These are phyloP conservation scores for Rhodotorula sp. DNA, from an alignment of 1,284 basidiomycete genomes.

Conservation along the genomic window DNA sequence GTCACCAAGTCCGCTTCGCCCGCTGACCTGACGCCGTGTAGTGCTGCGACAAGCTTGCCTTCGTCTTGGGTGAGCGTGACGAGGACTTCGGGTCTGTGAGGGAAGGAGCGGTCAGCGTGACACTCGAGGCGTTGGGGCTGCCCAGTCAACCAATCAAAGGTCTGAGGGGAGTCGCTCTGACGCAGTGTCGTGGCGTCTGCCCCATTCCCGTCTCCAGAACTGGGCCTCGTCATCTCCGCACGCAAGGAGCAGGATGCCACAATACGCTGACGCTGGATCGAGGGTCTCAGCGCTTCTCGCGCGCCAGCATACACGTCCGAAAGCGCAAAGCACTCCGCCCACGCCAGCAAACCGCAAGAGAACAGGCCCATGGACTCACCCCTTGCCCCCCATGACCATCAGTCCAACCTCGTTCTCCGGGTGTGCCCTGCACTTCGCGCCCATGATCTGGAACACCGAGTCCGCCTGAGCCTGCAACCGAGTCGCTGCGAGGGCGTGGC, in stretches of 20 bases:
- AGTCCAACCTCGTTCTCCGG: conserved; percentile 96
- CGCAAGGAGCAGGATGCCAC: neutral
- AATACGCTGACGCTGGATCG: neutral
- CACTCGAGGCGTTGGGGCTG: neutral
- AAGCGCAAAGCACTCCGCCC: neutral
- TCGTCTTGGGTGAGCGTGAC: conserved; percentile 93
- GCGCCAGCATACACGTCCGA: neutral
- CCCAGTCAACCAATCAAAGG: too few relatives aligned
- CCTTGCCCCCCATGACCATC: conserved; percentile 90
- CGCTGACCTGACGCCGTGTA: conserved; percentile 66
- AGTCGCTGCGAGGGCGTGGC: conserved; percentile 28
- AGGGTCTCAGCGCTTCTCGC: neutral
- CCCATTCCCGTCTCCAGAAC: too few relatives aligned
- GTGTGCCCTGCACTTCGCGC: conserved; percentile 90
- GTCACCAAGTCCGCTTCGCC: conserved; percentile 82
- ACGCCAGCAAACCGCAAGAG: neutral
- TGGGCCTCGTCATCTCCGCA: conserved; percentile 8
- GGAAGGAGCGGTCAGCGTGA: neutral
- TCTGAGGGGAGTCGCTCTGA: neutral
- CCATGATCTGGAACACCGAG: conserved; percentile 85
- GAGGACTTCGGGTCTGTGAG: conserved; percentile 81
- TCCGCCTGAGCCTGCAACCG: conserved; percentile 84
- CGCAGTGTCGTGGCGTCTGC: neutral
- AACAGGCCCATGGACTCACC: conserved; percentile 57
- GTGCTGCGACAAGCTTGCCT: conserved; percentile 80